phyloP scores from a whole-genome alignment of 345 rosid species.

The Cardamine resedifolia region DNA sequence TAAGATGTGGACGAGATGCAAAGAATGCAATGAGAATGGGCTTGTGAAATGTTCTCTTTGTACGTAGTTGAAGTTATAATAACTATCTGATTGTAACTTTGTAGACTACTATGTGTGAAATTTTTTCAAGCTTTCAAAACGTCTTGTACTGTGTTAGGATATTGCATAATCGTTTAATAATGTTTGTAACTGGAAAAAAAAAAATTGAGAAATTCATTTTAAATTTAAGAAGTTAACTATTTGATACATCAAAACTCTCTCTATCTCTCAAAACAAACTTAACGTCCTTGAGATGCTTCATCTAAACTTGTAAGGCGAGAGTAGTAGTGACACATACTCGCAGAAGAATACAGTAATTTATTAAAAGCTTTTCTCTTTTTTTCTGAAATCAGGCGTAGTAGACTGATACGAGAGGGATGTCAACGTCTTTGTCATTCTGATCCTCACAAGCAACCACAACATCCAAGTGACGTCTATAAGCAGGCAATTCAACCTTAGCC shows the following conservation, averaged over 20 bases:
- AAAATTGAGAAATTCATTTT: not conserved
- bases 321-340: not conserved
- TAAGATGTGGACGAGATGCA: slow-evolving; percentile 47
- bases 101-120: not conserved
- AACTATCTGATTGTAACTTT: slow-evolving; percentile 7
- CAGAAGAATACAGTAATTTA: slow-evolving; percentile 5
- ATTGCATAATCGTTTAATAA: not conserved
- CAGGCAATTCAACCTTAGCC: slow-evolving; percentile 75
- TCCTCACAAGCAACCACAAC: slow-evolving; percentile 96
- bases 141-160: not conserved
- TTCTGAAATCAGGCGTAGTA: slow-evolving; percentile 52
- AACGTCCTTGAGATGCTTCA: not conserved
- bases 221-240: slow-evolving; percentile 20
- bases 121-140: not conserved
- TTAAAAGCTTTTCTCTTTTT: not conserved
- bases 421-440: slow-evolving; percentile 76
- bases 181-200: not conserved
- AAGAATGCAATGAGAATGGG: slow-evolving; percentile 83
- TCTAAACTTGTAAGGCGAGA: not conserved
- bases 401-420: slow-evolving; percentile 81
- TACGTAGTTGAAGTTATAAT: slow-evolving; percentile 19
- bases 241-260: slow-evolving; percentile 34
- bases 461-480: slow-evolving; percentile 72
- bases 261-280: not conserved
- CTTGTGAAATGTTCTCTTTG: slow-evolving; percentile 67